Base-by-base conservation (phyloP, 192 early-diverging fungal species). In the Coemansia brasiliensis region DNA sequence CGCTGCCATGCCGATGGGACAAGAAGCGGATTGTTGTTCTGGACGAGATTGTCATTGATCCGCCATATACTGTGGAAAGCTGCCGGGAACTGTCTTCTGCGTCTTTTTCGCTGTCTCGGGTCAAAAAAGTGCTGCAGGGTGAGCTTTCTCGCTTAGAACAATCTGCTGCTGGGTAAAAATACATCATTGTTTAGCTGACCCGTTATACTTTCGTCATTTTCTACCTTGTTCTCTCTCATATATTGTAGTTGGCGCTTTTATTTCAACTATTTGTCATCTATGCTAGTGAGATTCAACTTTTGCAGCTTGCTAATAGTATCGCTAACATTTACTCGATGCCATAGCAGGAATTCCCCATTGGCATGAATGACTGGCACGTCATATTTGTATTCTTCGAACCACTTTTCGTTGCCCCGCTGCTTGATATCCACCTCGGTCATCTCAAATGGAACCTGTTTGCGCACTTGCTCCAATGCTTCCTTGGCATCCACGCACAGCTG, bases 1-100 rank as follows among this genome's bases (percentile, higher is more conserved):
- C 91, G 74, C 63, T 92, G 55, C 91, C 91, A n/a, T 90, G 88
- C 57, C 82, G 85, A 13, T 92, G 91, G 91, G 58, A 68, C 39
- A 82, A 88, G 52, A 82, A 86, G 55, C 76, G 75, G 24, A 92
- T 92, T 63, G 72, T 92, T 8, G 90, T 92, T 4, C 73, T 92
- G 73, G 91, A 92, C 63, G 90, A 92, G 61, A 84, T 92, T 17
- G 66, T 84, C 12, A 88, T 92, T 45, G 76, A 82, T 13, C 83
- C 91, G 22, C 91, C 91, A 3, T 92, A 92, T 58, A 69, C 80
- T 41, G 74, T 83, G 5, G 86, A 89, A 5, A 83, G 83, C 59
- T 90, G 89, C 59, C 57, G 57, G 21, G 65, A 63, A 38, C 84
- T 86, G 51, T 52, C 64, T 2, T 72, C 81, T 20, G 74, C 86